Evolutionary conservation across 2,329 filamentous ascomycete species (phyloP).

Genomic region (Colletotrichum sp.): DNA sequence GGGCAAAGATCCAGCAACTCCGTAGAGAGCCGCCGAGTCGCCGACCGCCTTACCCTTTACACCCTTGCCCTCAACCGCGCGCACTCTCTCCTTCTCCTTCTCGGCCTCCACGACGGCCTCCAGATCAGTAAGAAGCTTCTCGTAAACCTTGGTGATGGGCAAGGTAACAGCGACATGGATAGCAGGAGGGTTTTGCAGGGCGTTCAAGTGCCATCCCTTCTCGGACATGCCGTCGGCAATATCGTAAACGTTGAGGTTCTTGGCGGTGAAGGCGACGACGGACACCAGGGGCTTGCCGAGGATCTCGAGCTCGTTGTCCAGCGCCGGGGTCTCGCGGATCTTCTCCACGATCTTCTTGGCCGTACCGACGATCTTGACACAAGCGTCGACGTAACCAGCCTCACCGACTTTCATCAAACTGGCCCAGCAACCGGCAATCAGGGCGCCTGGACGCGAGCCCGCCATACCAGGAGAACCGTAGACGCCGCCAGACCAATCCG

Average conservation of each 20-base stretch:
- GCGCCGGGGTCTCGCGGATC: slow-evolving; percentile 70
- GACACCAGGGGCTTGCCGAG: slow-evolving; percentile 87
- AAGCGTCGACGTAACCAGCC: slow-evolving; percentile 84
- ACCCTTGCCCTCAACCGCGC: slow-evolving; percentile 71
- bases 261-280: slow-evolving; percentile 87
- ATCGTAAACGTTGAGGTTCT: slow-evolving; percentile 90
- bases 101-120: slow-evolving; percentile 72
- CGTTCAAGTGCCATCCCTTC: slow-evolving; percentile 95
- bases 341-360: slow-evolving; percentile 82
- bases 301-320: slow-evolving; percentile 77
- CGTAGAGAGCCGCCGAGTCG: slow-evolving; percentile 88
- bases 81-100: slow-evolving; percentile 79
- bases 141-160: slow-evolving; percentile 81
- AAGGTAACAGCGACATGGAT: slow-evolving; percentile 94
- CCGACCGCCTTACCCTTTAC: slow-evolving; percentile 71
- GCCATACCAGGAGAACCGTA: slow-evolving; percentile 94
- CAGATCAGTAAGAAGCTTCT: slow-evolving; percentile 77
- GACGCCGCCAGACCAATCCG: slow-evolving; percentile 94
- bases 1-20: slow-evolving; percentile 90
- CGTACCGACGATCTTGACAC: slow-evolving; percentile 85
- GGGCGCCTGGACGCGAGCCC: slow-evolving; percentile 87
- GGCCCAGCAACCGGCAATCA: slow-evolving; percentile 97
- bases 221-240: slow-evolving; percentile 86
- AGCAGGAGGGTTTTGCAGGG: slow-evolving; percentile 87
- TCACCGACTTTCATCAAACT: slow-evolving; percentile 89